These are phyloP conservation scores for Pouteria glomerata DNA, from an alignment of 148 eudicot genomes.

Conservation along the genomic window DNA sequence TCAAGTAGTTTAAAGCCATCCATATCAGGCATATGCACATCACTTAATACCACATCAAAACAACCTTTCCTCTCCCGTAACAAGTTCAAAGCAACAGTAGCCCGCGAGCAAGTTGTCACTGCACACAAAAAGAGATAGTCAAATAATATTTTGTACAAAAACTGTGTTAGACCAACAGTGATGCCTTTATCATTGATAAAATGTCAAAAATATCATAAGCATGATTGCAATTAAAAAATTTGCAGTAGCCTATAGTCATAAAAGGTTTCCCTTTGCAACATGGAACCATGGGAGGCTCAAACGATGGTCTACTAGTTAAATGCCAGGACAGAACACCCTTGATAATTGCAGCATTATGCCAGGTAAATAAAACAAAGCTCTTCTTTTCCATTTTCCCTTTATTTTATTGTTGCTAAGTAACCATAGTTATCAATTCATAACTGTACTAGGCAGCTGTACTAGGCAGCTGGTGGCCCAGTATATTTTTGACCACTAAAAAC, in stretches of 20 bases:
- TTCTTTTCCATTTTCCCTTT: too few species aligned
- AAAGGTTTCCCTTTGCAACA: too few species aligned
- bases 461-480: too few species aligned
- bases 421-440: too few species aligned
- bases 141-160: not conserved
- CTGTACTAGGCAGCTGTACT: too few species aligned
- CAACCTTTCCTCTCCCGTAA: conserved; percentile 43
- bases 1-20: conserved; percentile 68
- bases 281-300: too few species aligned
- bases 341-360: too few species aligned
- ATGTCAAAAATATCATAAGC: not conserved
- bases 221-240: not conserved
- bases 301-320: too few species aligned
- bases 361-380: too few species aligned
- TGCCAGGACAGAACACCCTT: too few species aligned
- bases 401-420: too few species aligned
- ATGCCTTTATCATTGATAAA: not conserved
- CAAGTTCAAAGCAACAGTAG: conserved; percentile 40
- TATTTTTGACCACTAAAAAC: too few species aligned
- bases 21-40: conserved; percentile 68
- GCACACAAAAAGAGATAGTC: conserved; percentile 19
- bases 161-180: not conserved
- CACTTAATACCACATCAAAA: conserved; percentile 54
- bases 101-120: conserved; percentile 48
- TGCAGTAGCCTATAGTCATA: not conserved